Conservation (phyloP, 148 eudicot genomes). For the Vaccinium corymbosum region DNA sequence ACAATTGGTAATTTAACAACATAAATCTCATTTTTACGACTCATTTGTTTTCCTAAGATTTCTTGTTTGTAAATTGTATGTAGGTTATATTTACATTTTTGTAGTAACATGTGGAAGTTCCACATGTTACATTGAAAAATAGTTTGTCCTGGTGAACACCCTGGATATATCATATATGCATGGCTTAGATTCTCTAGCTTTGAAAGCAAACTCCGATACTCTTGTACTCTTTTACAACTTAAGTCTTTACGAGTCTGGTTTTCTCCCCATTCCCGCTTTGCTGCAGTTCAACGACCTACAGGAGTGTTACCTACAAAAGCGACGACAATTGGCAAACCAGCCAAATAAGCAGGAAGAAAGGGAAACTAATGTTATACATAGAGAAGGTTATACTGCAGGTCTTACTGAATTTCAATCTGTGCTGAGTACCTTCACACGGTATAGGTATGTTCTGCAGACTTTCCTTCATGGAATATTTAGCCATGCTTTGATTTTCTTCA, state of each 20-base stretch:
- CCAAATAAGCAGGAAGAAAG: conserved; percentile 37
- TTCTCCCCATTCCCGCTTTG: conserved; percentile 11
- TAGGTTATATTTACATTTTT: neutral
- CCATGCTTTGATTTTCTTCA: neutral
- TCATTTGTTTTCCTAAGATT: neutral
- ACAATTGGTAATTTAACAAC: too few relatives aligned
- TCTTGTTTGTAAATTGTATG: neutral
- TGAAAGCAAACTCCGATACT: conserved; percentile 9
- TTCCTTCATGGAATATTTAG: neutral
- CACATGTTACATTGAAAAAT: conserved; percentile 1
- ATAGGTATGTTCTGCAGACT: conserved; percentile 34
- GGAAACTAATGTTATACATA: conserved; percentile 35
- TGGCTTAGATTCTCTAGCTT: conserved; percentile 3
- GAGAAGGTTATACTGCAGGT: conserved; percentile 54
- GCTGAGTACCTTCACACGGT: conserved; percentile 52
- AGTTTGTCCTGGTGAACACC: neutral
- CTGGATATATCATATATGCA: neutral
- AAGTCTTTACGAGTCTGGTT: neutral
- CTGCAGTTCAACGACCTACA: conserved; percentile 56
- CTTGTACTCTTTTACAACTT: neutral
- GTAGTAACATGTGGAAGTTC: neutral
- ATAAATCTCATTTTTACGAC: neutral
- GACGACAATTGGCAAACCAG: conserved; percentile 41
- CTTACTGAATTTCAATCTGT: conserved; percentile 61
- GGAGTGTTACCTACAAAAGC: conserved; percentile 67